A percentile compares a stretch with the other conserved stretches of the same genome.
Conservation (phyloP, 176 grass and related monocot species). For the Cocos nucifera region DNA sequence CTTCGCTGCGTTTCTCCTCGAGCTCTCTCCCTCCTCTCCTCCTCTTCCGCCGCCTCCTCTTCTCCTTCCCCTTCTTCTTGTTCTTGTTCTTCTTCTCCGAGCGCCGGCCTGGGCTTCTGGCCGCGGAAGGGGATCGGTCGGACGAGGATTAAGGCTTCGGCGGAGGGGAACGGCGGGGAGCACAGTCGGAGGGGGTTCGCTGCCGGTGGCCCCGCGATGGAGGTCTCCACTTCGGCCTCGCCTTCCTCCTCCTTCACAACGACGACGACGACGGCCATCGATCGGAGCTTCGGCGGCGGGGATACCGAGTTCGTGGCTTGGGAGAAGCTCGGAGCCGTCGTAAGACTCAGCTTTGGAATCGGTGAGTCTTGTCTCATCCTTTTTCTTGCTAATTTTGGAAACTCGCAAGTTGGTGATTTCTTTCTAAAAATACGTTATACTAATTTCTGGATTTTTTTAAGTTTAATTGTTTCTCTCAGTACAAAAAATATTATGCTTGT, state of each 20-base stretch:
- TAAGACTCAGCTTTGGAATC: slow-evolving; percentile 80
- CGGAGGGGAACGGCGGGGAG: slow-evolving; percentile 23
- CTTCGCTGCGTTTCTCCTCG: slow-evolving; percentile 22
- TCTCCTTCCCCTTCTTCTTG: not conserved
- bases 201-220: slow-evolving; percentile 22
- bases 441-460: too few species aligned
- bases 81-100: not conserved
- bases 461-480: too few species aligned
- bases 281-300: slow-evolving; percentile 20
- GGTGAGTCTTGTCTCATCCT: slow-evolving; percentile 17
- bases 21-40: not conserved
- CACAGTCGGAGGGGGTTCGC: not conserved
- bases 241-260: not conserved
- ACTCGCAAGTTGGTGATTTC: not conserved
- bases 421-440: not conserved
- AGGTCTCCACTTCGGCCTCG: slow-evolving; percentile 16
- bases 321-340: slow-evolving; percentile 73
- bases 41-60: slow-evolving; percentile 22
- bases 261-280: slow-evolving; percentile 6
- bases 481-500: too few species aligned
- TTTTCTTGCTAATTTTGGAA: not conserved
- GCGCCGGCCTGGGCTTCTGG: not conserved
- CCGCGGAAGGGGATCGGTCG: slow-evolving; percentile 9
- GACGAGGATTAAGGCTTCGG: slow-evolving; percentile 24
- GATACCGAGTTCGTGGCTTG: slow-evolving; percentile 68